These are phyloP conservation scores for Collybia mongolica DNA, from an alignment of 768 basidiomycete species.

Conservation along the genomic window DNA sequence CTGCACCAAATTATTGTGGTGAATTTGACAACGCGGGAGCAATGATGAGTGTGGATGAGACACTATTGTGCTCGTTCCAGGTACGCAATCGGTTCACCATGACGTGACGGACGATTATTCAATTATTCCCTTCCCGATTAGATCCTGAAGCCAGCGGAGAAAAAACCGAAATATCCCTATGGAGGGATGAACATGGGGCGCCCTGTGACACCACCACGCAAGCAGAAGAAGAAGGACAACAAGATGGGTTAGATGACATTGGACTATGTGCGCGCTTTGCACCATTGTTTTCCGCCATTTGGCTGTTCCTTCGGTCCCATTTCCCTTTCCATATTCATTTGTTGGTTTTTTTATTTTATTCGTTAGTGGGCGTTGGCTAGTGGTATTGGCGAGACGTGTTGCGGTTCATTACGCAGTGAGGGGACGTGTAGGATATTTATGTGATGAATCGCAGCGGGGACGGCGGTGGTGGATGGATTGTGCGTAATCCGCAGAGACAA, in stretches of 20 bases:
- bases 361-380: slow-evolving; percentile 3
- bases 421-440: too few species aligned
- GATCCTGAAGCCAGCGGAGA: slow-evolving; percentile 99
- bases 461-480: too few species aligned
- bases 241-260: slow-evolving; percentile 45
- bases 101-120: neutral
- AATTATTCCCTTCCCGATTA: slow-evolving; percentile 24
- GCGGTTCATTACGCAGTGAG: too few species aligned
- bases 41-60: slow-evolving; percentile 99
- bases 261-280: slow-evolving; percentile 15
- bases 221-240: slow-evolving; percentile 95
- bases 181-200: slow-evolving; percentile 85
- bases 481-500: too few species aligned
- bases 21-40: slow-evolving; percentile 99
- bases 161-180: slow-evolving; percentile 93
- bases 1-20: slow-evolving; percentile 92
- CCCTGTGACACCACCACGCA: slow-evolving; percentile 93
- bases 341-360: slow-evolving; percentile 13
- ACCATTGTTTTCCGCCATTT: slow-evolving; percentile 13
- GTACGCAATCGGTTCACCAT: slow-evolving; percentile 35
- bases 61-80: slow-evolving; percentile 96
- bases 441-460: too few species aligned
- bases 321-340: slow-evolving; percentile 7
- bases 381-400: slow-evolving; percentile 10
- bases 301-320: slow-evolving; percentile 2